phyloP scores from a whole-genome alignment of 164 flowering plant genomes.

The Vitis labrusca region DNA sequence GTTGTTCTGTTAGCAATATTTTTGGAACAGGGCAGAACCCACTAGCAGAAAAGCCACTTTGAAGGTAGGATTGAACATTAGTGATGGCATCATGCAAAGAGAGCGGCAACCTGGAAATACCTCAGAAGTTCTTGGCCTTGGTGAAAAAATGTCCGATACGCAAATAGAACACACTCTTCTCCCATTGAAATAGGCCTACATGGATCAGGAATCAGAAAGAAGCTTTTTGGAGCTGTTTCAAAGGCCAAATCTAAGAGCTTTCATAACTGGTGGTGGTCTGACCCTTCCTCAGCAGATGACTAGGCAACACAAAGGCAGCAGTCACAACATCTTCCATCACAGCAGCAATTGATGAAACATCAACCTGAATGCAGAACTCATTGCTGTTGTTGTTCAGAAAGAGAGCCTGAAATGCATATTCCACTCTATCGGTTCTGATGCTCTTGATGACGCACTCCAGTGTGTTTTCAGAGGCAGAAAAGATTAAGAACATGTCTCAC shows the following conservation, averaged over 20 bases:
- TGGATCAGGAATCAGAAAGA: slow-evolving; percentile 59
- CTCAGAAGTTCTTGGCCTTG: slow-evolving; percentile 18
- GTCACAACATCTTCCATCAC: no score
- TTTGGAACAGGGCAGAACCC: slow-evolving; percentile 22
- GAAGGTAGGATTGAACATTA: slow-evolving; percentile 15
- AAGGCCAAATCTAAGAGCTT: slow-evolving; percentile 87
- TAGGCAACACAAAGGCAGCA: no score
- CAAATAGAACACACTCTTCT: slow-evolving; percentile 79
- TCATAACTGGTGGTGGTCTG: slow-evolving; percentile 88
- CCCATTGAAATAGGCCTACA: slow-evolving; percentile 66
- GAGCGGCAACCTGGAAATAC: slow-evolving; percentile 7
- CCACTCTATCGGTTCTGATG: accelerated
- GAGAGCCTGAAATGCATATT: no score
- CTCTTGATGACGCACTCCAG: no score
- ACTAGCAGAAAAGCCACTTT: slow-evolving; percentile 13
- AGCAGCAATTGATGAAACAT: no score
- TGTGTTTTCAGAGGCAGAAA: no score
- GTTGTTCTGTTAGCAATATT: slow-evolving; percentile 17
- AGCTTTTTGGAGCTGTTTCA: slow-evolving; percentile 80
- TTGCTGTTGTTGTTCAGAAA: no score
- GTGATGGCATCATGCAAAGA: slow-evolving; percentile 15
- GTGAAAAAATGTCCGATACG: slow-evolving; percentile 12
- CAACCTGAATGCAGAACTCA: no score
- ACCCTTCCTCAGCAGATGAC: slow-evolving; percentile 87
- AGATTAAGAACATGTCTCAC: no score